phyloP scores from a whole-genome alignment of 306 rosid species.

The Ceratonia siliqua region DNA sequence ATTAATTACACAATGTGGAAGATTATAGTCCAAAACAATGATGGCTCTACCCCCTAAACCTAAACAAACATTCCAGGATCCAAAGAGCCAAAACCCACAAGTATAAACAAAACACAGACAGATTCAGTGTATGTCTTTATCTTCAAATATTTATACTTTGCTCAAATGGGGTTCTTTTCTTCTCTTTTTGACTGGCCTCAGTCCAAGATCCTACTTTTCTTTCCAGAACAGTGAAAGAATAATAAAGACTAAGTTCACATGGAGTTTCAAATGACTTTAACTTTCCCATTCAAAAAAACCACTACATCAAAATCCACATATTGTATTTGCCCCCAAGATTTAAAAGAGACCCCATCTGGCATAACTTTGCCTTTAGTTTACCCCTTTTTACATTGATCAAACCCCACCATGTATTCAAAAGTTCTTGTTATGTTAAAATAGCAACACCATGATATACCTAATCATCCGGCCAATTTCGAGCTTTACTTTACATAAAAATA shows the following conservation, averaged over 20 bases:
- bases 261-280: slow-evolving; percentile 48
- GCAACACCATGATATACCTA: no score
- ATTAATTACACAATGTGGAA: slow-evolving; percentile 24
- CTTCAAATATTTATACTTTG: slow-evolving; percentile 41
- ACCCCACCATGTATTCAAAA: slow-evolving; percentile 49
- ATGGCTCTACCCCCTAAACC: slow-evolving; percentile 30
- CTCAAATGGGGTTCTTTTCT: slow-evolving; percentile 46
- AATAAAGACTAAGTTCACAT: slow-evolving; percentile 50
- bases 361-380: slow-evolving; percentile 53
- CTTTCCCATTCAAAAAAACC: slow-evolving; percentile 45
- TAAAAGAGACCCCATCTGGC: slow-evolving; percentile 46
- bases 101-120: slow-evolving; percentile 37
- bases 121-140: slow-evolving; percentile 38
- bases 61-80: slow-evolving; percentile 31
- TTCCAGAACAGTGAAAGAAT: slow-evolving; percentile 39
- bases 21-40: slow-evolving; percentile 48
- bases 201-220: slow-evolving; percentile 71
- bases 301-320: slow-evolving; percentile 38
- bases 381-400: slow-evolving; percentile 53
- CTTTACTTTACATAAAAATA: no score
- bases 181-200: slow-evolving; percentile 53
- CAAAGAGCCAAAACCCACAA: slow-evolving; percentile 46
- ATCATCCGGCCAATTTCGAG: no score
- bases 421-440: slow-evolving; percentile 16
- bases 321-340: slow-evolving; percentile 41